These are phyloP conservation scores for Kitagawia praeruptora DNA, from an alignment of 129 eudicot species.

Conservation along the genomic window DNA sequence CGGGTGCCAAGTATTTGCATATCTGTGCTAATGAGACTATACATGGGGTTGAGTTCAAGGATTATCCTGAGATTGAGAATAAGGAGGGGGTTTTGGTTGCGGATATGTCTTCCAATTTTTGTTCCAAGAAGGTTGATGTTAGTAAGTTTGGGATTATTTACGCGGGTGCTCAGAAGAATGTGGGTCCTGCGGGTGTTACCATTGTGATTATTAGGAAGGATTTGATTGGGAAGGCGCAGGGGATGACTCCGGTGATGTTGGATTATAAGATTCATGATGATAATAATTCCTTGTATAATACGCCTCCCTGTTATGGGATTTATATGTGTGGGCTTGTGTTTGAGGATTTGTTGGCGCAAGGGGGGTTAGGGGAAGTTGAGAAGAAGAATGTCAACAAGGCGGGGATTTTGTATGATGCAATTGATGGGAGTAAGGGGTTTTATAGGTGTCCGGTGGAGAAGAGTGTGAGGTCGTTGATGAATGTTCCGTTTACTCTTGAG, in stretches of 20 bases:
- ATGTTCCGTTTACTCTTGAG: constrained; percentile 86
- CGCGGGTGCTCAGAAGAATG: constrained; percentile 95
- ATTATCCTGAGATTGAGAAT: constrained; percentile 51
- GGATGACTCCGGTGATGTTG: constrained; percentile 79
- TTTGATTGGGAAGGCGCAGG: constrained; percentile 84
- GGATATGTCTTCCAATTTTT: constrained; percentile 93
- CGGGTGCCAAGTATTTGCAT: constrained; percentile 65
- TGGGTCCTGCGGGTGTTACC: constrained; percentile 92
- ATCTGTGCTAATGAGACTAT: constrained; percentile 96
- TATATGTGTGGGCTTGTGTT: constrained; percentile 96
- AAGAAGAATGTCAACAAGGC: constrained; percentile 75
- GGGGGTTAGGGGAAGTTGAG: constrained; percentile 85
- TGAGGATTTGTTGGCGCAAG: constrained; percentile 85
- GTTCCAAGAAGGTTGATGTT: constrained; percentile 89
- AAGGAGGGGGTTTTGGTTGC: constrained; percentile 52
- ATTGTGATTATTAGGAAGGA: constrained; percentile 71
- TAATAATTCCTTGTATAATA: constrained; percentile 72
- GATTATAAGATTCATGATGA: constrained; percentile 96
- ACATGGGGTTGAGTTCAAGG: constrained; percentile 91
- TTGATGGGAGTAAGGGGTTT: constrained; percentile 79
- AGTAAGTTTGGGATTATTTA: constrained; percentile 74
- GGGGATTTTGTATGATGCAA: constrained; percentile 63
- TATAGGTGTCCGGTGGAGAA: constrained; percentile 88
- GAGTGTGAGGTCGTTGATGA: constrained; percentile 92
- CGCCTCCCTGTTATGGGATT: constrained; percentile 91